Conservation (phyloP, 1,139 yeast genomes). For the Debaryomyces coudertii region DNA sequence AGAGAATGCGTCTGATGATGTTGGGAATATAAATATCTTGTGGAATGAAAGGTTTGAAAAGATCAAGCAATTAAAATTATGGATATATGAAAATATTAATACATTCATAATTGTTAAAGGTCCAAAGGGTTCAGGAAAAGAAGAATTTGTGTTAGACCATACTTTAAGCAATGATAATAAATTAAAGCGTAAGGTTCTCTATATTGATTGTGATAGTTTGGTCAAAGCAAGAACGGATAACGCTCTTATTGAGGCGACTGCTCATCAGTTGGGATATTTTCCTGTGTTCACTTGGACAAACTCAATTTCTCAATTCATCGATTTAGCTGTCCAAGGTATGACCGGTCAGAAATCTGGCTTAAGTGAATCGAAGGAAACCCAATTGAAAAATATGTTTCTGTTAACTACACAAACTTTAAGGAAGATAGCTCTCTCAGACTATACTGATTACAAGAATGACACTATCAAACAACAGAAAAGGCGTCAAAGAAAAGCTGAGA, state of each 20-base stretch:
- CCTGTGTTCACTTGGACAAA: conserved; percentile 95
- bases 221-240: conserved; percentile 76
- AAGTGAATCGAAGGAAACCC: conserved; percentile 82
- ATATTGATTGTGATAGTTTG: conserved; percentile 77
- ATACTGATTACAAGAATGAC: conserved; percentile 29
- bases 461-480: conserved; percentile 26
- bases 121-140: conserved; percentile 93
- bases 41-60: conserved; percentile 76
- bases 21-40: conserved; percentile 37
- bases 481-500: conserved; percentile 22
- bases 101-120: conserved; percentile 90
- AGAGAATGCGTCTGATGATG: conserved; percentile 10
- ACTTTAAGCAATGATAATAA: conserved; percentile 53
- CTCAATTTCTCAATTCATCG: conserved; percentile 75
- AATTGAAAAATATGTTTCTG: conserved; percentile 77
- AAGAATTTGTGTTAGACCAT: conserved; percentile 73
- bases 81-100: conserved; percentile 79
- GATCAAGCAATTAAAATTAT: conserved; percentile 67
- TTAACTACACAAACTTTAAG: conserved; percentile 75
- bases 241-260: conserved; percentile 65
- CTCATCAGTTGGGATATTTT: conserved; percentile 82
- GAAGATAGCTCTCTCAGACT: conserved; percentile 59
- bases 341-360: conserved; percentile 95
- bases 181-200: conserved; percentile 58
- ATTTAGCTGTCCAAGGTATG: conserved; percentile 83